These are phyloP conservation scores for Blastobotrys attinorum DNA, from an alignment of 805 yeast genomes.

Conservation along the genomic window DNA sequence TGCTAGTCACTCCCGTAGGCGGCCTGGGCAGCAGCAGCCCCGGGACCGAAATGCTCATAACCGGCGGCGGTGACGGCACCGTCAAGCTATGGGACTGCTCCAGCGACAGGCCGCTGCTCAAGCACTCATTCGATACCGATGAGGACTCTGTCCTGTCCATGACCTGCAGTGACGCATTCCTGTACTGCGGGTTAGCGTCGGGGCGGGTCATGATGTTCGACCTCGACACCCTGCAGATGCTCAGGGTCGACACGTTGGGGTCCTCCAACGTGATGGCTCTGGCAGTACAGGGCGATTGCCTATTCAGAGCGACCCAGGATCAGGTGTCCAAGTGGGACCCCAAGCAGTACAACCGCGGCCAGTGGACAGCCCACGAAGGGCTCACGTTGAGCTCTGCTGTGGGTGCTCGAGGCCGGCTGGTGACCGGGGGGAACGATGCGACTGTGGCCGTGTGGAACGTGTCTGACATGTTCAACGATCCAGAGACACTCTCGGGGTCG, in stretches of 20 bases:
- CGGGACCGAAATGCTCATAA: constrained; percentile 37
- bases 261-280: constrained; percentile 53
- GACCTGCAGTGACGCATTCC: constrained; percentile 52
- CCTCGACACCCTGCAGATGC: constrained; percentile 66
- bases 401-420: constrained; percentile 38
- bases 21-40: constrained; percentile 11
- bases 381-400: constrained; percentile 51
- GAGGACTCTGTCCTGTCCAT: constrained; percentile 62
- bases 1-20: constrained; percentile 32
- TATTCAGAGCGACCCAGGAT: constrained; percentile 53
- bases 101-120: constrained; percentile 13
- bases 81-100: constrained; percentile 69
- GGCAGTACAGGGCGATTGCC: constrained; percentile 45
- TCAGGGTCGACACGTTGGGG: constrained; percentile 30
- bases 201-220: constrained; percentile 84
- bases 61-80: constrained; percentile 89
- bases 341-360: constrained; percentile 35
- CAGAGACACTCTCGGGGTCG: neutral
- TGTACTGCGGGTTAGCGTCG: constrained; percentile 75
- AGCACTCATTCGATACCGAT: constrained; percentile 42
- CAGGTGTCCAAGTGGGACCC: constrained; percentile 48
- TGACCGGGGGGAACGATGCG: constrained; percentile 66
- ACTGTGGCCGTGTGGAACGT: constrained; percentile 69
- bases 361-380: constrained; percentile 49
- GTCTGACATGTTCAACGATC: neutral